Conservation (phyloP, 805 yeast species). For the Monosporozyma aquatica region DNA sequence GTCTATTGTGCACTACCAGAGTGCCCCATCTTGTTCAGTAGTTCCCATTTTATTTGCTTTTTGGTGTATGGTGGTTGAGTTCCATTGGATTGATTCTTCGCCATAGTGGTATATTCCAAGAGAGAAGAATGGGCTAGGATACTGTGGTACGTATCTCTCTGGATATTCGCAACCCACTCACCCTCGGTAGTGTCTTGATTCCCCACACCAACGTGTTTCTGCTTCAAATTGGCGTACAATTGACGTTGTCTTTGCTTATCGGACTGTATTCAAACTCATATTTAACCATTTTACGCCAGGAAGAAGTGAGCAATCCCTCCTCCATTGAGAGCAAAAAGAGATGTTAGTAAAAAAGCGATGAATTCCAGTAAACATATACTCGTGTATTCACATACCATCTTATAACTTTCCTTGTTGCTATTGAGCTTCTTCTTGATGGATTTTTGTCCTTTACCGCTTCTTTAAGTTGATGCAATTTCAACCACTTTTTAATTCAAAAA, state of each 20-base stretch:
- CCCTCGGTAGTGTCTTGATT: slow-evolving; percentile 56
- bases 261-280: slow-evolving; percentile 34
- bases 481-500: too few relatives aligned
- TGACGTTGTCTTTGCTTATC: slow-evolving; percentile 56
- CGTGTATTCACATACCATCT: too few relatives aligned
- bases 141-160: slow-evolving; percentile 24
- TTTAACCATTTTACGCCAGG: too few relatives aligned
- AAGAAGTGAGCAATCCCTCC: too few relatives aligned
- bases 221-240: slow-evolving; percentile 44
- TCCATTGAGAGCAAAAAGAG: not conserved
- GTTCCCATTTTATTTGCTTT: slow-evolving; percentile 19
- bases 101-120: slow-evolving; percentile 26
- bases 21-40: slow-evolving; percentile 22
- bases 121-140: slow-evolving; percentile 23
- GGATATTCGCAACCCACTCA: slow-evolving; percentile 56
- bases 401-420: too few relatives aligned
- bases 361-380: too few relatives aligned
- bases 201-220: slow-evolving; percentile 69
- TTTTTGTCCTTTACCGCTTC: too few relatives aligned
- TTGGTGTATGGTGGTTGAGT: slow-evolving; percentile 11
- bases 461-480: too few relatives aligned
- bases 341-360: too few relatives aligned
- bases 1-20: not conserved
- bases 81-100: slow-evolving; percentile 8
- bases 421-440: too few relatives aligned